Evolutionary conservation across 306 rosid species (phyloP).

Genomic region (Cercis canadensis): DNA sequence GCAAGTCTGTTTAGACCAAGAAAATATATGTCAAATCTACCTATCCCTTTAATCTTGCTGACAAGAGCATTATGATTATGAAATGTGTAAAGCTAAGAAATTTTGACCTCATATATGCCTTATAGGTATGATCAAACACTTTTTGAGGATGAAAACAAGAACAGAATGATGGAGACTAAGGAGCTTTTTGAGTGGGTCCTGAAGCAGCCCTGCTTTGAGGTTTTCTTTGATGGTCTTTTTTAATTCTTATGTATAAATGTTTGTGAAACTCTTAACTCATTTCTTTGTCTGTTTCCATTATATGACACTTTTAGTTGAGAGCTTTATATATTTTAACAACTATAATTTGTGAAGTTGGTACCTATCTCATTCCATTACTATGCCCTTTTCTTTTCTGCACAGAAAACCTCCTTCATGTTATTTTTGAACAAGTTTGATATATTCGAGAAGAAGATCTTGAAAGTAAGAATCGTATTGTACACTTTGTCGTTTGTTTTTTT

Average conservation of each 20-base stretch:
- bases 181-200: constrained; percentile 97
- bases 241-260: constrained; percentile 21
- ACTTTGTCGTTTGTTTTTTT: no score
- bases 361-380: constrained; percentile 30
- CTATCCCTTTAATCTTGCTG: constrained; percentile 19
- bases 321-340: constrained; percentile 10
- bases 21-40: background rate
- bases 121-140: constrained; percentile 98
- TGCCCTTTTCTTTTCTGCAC: constrained; percentile 41
- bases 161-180: constrained; percentile 95
- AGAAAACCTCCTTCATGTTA: constrained; percentile 99
- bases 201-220: constrained; percentile 98
- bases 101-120: constrained; percentile 34
- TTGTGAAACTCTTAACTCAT: constrained; percentile 11
- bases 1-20: constrained; percentile 24
- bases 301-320: constrained; percentile 23
- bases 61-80: constrained; percentile 24
- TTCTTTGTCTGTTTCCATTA: constrained; percentile 14
- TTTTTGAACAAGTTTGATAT: constrained; percentile 96
- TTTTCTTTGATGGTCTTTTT: constrained; percentile 44
- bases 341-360: constrained; percentile 3
- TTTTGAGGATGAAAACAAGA: constrained; percentile 92
- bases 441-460: constrained; percentile 90
- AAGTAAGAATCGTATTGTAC: constrained; percentile 57
- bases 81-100: constrained; percentile 30